These are phyloP conservation scores for Triadica sebifera DNA, from an alignment of 345 rosid species.

Conservation along the genomic window DNA sequence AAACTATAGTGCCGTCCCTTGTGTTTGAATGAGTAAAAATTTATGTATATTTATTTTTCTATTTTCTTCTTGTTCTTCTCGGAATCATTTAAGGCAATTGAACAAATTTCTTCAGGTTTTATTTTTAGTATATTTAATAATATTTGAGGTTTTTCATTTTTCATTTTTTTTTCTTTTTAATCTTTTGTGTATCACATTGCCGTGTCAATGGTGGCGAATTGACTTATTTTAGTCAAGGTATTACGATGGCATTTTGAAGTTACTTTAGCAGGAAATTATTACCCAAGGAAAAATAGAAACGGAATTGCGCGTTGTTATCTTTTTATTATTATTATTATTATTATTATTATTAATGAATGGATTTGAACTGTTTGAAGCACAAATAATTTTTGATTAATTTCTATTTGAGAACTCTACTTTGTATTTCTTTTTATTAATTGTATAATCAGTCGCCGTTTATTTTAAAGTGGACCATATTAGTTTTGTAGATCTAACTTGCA, in stretches of 20 bases:
- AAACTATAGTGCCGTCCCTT: background rate
- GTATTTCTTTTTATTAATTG: background rate
- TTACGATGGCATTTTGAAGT: background rate
- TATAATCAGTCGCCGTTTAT: background rate
- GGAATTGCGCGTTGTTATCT: background rate
- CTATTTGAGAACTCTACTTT: background rate
- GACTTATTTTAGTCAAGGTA: conserved; percentile 10
- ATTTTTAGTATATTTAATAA: background rate
- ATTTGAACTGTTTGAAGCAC: background rate
- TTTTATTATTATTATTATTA: background rate
- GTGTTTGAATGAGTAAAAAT: background rate
- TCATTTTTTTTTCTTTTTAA: background rate
- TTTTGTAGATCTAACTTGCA: conserved; percentile 1
- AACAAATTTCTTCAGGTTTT: background rate
- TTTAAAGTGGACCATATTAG: conserved; percentile 9
- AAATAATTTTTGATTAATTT: background rate
- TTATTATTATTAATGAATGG: background rate
- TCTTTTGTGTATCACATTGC: background rate
- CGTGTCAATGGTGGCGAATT: conserved; percentile 4
- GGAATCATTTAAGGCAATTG: background rate
- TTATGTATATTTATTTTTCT: background rate
- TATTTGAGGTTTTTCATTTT: too few relatives aligned
- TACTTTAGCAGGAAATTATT: background rate
- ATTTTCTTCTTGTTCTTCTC: background rate
- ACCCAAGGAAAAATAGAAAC: background rate